Conservation (phyloP, 2,329 filamentous ascomycete species). For the Colletotrichum orbiculare region DNA sequence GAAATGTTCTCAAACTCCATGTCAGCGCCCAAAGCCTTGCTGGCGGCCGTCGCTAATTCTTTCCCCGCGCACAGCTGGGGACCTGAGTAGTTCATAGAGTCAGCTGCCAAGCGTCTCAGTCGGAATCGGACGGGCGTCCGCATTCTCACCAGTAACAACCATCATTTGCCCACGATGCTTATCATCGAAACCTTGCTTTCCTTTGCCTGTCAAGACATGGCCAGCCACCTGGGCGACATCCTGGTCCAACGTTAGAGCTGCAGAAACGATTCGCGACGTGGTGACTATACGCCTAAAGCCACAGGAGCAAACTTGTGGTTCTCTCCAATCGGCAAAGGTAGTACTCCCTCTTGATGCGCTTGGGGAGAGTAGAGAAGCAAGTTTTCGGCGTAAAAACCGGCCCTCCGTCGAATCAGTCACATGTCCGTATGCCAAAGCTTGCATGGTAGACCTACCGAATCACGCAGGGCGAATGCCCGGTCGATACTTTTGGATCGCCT, state of each 20-base stretch:
- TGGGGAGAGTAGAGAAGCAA: constrained; percentile 59
- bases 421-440: not conserved
- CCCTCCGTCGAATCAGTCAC: constrained; percentile 42
- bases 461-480: constrained; percentile 56
- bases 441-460: constrained; percentile 50
- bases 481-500: constrained; percentile 50
- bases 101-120: not conserved
- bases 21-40: constrained; percentile 53
- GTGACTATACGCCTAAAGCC: constrained; percentile 52
- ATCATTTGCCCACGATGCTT: constrained; percentile 63
- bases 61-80: constrained; percentile 58
- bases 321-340: constrained; percentile 59
- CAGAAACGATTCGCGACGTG: not conserved
- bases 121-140: not conserved
- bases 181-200: constrained; percentile 61
- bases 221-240: constrained; percentile 60
- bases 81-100: constrained; percentile 42
- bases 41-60: constrained; percentile 58
- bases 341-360: constrained; percentile 53
- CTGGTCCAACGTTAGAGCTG: constrained; percentile 38
- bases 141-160: constrained; percentile 55
- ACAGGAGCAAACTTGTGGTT: constrained; percentile 62
- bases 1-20: constrained; percentile 59
- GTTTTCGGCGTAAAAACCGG: constrained; percentile 64
- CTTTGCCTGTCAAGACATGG: constrained; percentile 59